Evolutionary conservation across 2,329 filamentous ascomycete genomes (phyloP), one percentile per base, ranked within the genome.

Genomic region (Chaetomiaceae sp.): DNA sequence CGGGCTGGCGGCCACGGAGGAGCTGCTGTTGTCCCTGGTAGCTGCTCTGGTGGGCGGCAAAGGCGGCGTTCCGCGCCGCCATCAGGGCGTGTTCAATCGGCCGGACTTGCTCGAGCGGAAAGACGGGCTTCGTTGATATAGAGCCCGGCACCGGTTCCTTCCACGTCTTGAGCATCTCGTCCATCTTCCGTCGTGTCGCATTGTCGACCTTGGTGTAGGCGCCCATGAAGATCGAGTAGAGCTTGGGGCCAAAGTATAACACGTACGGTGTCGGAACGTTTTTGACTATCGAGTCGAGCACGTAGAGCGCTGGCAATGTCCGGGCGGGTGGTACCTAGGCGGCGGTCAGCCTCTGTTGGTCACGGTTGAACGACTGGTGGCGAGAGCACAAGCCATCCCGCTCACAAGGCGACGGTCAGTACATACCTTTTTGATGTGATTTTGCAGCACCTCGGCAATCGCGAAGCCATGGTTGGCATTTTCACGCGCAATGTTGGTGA

Each of bases 231-330:
- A 88, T 97, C 58, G 84, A 80, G 68, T 91, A 97, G 32, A 98
- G 79, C 61, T 91, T 91, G 33, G 88, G 84, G 42, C 90, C 88
- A 55, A 98, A 86, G 65, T 95, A 97, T 11, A 97, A 76, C 0
- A 91, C 97, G 67, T 98, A 98, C 7, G 93, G 93, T 1, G 91
- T 96, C 51, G 93, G 93, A 52, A 98, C 89, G 72, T 98, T 97
- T 69, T 98, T 98, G 63, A 95, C 90, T 51, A 98, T 91, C 14
- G 91, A 97, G 69, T 98, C 93, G 62, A 98, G 83, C 55, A 98
- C 88, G 68, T 97, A 98, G 22, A 98, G 76, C n/a, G 93, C 88
- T 15, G 93, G 90, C 3, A 98, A 74, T 63, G 97, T 98, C 66
- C 89, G 90, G 51, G 81, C 78, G 32, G 93, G 89, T 37, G 88